Percentiles rank a stretch among this genome's conserved stretches.
These are phyloP conservation scores for Buddleja alternifolia DNA, from an alignment of 257 asterid species.

Conservation along the genomic window DNA sequence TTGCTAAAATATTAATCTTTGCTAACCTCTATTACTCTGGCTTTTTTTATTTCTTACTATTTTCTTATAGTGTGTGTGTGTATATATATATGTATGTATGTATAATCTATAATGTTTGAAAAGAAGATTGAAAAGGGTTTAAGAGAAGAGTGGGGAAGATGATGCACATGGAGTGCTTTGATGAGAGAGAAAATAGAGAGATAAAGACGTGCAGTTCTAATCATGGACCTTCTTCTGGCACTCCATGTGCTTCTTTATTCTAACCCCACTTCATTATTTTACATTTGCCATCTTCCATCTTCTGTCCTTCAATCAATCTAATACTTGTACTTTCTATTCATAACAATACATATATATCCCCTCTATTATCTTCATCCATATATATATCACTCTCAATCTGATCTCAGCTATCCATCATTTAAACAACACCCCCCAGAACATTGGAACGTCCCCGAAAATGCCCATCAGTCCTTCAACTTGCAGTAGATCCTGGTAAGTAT, in stretches of 20 bases:
- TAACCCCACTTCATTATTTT: slow-evolving; percentile 58
- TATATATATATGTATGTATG: too few relatives aligned
- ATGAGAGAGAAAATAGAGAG: slow-evolving; percentile 41
- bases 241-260: slow-evolving; percentile 81
- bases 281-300: slow-evolving; percentile 30
- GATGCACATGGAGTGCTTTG: slow-evolving; percentile 84
- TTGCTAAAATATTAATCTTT: slow-evolving; percentile 44
- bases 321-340: slow-evolving; percentile 34
- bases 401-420: slow-evolving; percentile 16
- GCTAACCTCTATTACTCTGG: slow-evolving; percentile 40
- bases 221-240: slow-evolving; percentile 82
- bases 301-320: slow-evolving; percentile 44
- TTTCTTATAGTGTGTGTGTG: too few relatives aligned
- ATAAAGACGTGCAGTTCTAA: slow-evolving; percentile 65
- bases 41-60: slow-evolving; percentile 35
- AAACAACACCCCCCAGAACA: slow-evolving; percentile 24
- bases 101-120: slow-evolving; percentile 19
- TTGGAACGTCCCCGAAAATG: slow-evolving; percentile 38
- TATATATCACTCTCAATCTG: slow-evolving; percentile 19
- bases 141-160: slow-evolving; percentile 55
- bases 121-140: slow-evolving; percentile 31
- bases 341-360: slow-evolving; percentile 7
- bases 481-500: slow-evolving; percentile 72
- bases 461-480: slow-evolving; percentile 55
- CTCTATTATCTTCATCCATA: slow-evolving; percentile 22